Conservation (phyloP, 768 basidiomycete genomes). For the Sporobolomyces roseus region DNA sequence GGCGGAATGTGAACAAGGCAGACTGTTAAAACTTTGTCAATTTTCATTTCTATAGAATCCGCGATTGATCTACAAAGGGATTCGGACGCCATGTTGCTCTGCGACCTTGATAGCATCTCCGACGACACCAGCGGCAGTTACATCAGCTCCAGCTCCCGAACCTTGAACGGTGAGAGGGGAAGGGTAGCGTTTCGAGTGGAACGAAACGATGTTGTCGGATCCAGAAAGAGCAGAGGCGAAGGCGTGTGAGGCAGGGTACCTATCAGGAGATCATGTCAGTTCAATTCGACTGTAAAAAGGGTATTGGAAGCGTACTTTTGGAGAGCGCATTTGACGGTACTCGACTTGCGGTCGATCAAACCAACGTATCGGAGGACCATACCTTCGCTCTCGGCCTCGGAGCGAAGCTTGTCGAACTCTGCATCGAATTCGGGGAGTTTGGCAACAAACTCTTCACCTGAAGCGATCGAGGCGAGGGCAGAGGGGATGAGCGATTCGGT, state of each 20-base stretch:
- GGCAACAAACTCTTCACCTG: constrained; percentile 76
- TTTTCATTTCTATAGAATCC: not conserved
- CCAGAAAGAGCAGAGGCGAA: constrained; percentile 95
- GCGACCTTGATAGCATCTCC: constrained; percentile 66
- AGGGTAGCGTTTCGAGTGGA: constrained; percentile 88
- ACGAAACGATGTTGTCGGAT: constrained; percentile 96
- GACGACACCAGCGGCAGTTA: constrained; percentile 97
- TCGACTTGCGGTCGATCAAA: constrained; percentile 73
- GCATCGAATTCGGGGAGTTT: constrained; percentile 77
- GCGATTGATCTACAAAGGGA: constrained; percentile 14
- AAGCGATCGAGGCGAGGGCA: constrained; percentile 62
- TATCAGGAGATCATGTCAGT: constrained; percentile 46
- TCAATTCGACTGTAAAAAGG: no score
- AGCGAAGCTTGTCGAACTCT: constrained; percentile 70
- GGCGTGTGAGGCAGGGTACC: constrained; percentile 82
- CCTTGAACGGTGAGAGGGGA: constrained; percentile 90
- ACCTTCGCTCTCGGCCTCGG: constrained; percentile 70
- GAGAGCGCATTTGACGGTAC: constrained; percentile 76
- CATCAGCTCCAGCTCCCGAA: constrained; percentile 93
- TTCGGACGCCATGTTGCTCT: constrained; percentile 45
- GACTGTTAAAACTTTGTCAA: not conserved
- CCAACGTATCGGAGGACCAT: constrained; percentile 90
- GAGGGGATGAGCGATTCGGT: constrained; percentile 82
- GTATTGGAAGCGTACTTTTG: constrained; percentile 63
- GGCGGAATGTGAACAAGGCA: not conserved